Base-by-base conservation (phyloP, 805 yeast genomes). In the Wickerhamiella slavikovae region DNA sequence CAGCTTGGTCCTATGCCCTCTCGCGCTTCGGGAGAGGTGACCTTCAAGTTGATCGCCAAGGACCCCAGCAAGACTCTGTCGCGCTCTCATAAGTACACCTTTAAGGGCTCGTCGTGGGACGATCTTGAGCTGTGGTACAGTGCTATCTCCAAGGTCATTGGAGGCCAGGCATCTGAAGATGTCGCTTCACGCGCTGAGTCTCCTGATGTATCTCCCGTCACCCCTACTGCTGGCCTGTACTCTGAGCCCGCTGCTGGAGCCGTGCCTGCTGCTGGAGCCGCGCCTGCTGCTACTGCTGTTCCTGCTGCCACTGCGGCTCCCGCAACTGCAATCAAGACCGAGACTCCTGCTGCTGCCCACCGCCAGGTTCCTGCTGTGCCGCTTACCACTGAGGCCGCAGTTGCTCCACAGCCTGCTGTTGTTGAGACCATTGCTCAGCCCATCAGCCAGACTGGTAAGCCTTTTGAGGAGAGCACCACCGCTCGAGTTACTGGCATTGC, bases 91-190 rank as follows among this genome's bases (percentile, higher is more conserved):
- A 48, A 52, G 14, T 51, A 46, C 34, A 37, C 45, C 9, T 59
- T 64, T 39, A 55, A 57, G 40, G 61, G 68, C 4, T 38, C 54
- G 15, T 54, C 62, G 11, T 49, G 52, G 24, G 62, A 54, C 27
- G 71, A 65, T 35, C 47, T 59, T 36, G 38, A 38, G 27, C 54
- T 52, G 5, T 64, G 71, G 71, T 55, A 57, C 43, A 54, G 50
- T 17, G 63, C 55, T 9, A 31, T 53, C 35, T 10, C 28, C 30
- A 24, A 28, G 24, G 26, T 31, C 28, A 22, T 17, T 21, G 17
- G 27, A 5, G 15, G 15, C 26, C 6, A 11, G 6, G 26, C 10
- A 8, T 4, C 10, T 10, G 13, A 14, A 7, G 26, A 24, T 14
- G 24, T 9, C 7, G 28, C 15, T 17, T 8, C 25, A 9, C 19